These are phyloP conservation scores for Cryptosporidium parvum DNA, from an alignment of 169 alveolate genomes.

Conservation along the genomic window DNA sequence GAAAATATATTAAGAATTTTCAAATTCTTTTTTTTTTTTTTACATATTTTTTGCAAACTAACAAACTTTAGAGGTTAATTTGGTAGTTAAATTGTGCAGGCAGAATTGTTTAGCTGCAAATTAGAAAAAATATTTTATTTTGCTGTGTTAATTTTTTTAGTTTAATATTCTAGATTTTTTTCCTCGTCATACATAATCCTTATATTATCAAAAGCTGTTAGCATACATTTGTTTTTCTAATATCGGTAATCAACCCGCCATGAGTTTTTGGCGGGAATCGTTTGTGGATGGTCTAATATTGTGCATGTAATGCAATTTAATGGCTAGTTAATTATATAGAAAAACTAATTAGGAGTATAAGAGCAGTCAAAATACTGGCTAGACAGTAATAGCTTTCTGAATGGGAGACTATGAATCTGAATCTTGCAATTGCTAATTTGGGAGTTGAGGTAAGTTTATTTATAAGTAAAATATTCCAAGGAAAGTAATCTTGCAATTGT, in stretches of 20 bases:
- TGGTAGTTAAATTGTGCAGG: too few relatives aligned
- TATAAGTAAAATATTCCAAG: not conserved
- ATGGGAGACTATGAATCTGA: not conserved
- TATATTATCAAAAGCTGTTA: not conserved
- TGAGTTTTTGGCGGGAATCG: not conserved
- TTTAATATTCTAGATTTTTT: not conserved
- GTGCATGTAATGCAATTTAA: constrained; percentile 20
- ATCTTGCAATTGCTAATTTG: constrained; percentile 30
- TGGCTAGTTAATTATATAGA: not conserved
- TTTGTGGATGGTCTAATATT: constrained; percentile 38
- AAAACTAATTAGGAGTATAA: not conserved
- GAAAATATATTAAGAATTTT: not conserved
- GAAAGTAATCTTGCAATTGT: not conserved
- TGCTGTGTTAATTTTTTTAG: too few relatives aligned
- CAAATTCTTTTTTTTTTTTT: too few relatives aligned
- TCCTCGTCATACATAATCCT: not conserved
- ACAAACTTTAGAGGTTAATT: too few relatives aligned
- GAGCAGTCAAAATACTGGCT: not conserved
- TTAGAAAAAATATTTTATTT: too few relatives aligned
- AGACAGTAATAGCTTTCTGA: not conserved
- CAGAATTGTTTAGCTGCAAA: not conserved
- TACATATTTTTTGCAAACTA: too few relatives aligned
- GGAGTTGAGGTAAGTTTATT: constrained; percentile 69
- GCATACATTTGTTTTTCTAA: constrained; percentile 1
- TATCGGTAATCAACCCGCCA: constrained; percentile 21